Percentiles rank a stretch among this genome's conserved stretches.
These are phyloP conservation scores for Ceratocystis lukuohia DNA, from an alignment of 2,329 filamentous ascomycete genomes.

Conservation along the genomic window DNA sequence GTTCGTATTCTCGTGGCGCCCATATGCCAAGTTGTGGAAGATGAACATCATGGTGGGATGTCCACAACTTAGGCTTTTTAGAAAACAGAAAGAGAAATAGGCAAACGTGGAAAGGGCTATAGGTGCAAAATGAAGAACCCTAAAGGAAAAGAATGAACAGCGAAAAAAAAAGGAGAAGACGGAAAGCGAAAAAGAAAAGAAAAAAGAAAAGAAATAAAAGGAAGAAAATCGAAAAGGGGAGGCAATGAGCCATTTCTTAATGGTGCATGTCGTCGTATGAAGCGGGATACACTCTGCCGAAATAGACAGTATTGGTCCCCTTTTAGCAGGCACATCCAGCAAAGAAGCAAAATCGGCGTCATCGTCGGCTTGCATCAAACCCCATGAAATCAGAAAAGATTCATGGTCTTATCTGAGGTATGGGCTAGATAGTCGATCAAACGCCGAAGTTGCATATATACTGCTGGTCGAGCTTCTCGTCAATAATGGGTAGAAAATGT, in stretches of 20 bases:
- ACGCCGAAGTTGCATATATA: background rate
- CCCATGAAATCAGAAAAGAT: background rate
- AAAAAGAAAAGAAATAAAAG: constrained; percentile 22
- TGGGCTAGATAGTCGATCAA: background rate
- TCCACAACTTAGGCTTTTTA: constrained; percentile 9
- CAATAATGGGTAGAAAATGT: background rate
- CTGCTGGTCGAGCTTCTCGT: background rate
- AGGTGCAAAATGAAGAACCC: constrained; percentile 2
- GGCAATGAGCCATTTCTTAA: constrained; percentile 13
- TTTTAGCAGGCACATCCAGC: background rate
- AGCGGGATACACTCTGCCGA: background rate
- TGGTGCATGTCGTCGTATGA: background rate
- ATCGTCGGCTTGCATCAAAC: too few species aligned
- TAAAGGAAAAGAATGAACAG: constrained; percentile 15
- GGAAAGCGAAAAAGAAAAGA: constrained; percentile 23
- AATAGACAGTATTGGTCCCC: background rate
- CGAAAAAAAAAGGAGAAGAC: constrained; percentile 10
- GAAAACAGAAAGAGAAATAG: constrained; percentile 15
- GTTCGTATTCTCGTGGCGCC: constrained; percentile 25
- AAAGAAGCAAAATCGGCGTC: background rate
- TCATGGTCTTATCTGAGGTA: background rate
- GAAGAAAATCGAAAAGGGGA: constrained; percentile 20
- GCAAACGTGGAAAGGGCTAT: constrained; percentile 10
- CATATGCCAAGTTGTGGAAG: background rate
- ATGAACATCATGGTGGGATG: background rate